Evolutionary conservation across 352 stramenopile genomes (phyloP), one percentile per base, ranked within the genome.

Genomic region (Globisporangium takayamanum): DNA sequence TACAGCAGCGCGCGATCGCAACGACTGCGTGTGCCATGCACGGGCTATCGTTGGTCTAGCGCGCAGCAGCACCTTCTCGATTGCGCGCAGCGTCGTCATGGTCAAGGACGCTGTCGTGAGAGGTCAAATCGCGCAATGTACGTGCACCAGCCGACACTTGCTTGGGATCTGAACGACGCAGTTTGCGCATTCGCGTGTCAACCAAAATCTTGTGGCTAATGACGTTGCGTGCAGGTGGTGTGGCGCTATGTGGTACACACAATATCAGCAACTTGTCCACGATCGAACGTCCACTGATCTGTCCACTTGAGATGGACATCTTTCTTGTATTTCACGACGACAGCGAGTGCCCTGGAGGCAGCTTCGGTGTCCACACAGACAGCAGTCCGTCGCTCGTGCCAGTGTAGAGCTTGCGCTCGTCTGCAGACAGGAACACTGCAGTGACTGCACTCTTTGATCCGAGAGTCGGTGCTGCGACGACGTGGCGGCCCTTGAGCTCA

Each of bases 321-420:
- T 39, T 14, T 22, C 20, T 15, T 6, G 7, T 5, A 8, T 15
- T 41, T n/a, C 28, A 57, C 7, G 54, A 65, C 14, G 66, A 33
- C 0, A 57, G 55, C 14, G 64, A 61, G 28, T 50, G 53, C 16
- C 52, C 48, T 14, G 63, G 26, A 3, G 45, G 36, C 16, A 63
- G 16, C 42, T 56, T 55, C 0, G 74, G 60, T 28, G 73, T 81
- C 78, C 78, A 89, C 1, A 75, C 46, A 1, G 73, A 73, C 5
- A 89, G 63, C 16, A 81, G 49, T 0, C 78, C 78, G 52, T 86
- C 80, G 55, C 64, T 68, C 14, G 68, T 88, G 18, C 77, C 80
- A 22, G 74, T 87, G 59, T 73, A 83, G 41, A 89, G 67, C 49
- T 84, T 87, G 48, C 70, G 70, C 55, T 88, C 81, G 52, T 89